Base-by-base conservation (phyloP, 2,329 filamentous ascomycete genomes). In the Beauveria sp. region DNA sequence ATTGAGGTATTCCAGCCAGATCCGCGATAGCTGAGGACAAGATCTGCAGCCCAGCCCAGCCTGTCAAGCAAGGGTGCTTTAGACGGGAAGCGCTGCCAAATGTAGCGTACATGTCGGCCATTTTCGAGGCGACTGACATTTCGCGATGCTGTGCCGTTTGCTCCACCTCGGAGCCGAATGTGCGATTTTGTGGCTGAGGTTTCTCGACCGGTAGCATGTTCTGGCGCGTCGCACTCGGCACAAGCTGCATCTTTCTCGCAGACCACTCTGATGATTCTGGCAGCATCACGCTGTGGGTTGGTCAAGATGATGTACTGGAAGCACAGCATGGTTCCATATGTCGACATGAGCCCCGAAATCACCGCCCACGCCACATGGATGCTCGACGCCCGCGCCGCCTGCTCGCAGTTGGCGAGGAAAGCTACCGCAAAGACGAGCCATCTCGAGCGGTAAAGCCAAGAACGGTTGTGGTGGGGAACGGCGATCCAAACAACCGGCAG, bases 71-170 rank as follows among this genome's bases (percentile, higher is more conserved):
- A 79, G 0, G 80, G 70, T 1, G 72, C 80, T 3, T 80, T 69
- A 4, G 76, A 75, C 0, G 85, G 85, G 65, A 81, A 88, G 1
- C 77, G 71, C 68, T 88, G 80, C 85, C 85, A 88, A 67, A 81
- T 79, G 61, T 86, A 86, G 62, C 83, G 77, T 51, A 74, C 74
- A 5, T 73, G 71, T 0, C 69, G 66, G 2, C 62, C 55, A 42
- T 55, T 4, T 65, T 63, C 51, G 26, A 20, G 26, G 16, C n/a
- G 34, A 18, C 34, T 42, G 55, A 14, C 34, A 45, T 20, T 4
- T n/a, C 9, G 48, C 20, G 18, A 14, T 20, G 43, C 10, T 45
- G 24, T 40, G 52, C 40, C 45, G 24, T 22, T 18, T n/a, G 28
- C 38, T 28, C 10, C n/a, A 24, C 22, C 6, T 24, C 2, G 20